A percentile compares a stretch with the other conserved stretches of the same genome.
phyloP scores from a whole-genome alignment of 1,284 basidiomycete species.

The Sporisorium graminicola region DNA sequence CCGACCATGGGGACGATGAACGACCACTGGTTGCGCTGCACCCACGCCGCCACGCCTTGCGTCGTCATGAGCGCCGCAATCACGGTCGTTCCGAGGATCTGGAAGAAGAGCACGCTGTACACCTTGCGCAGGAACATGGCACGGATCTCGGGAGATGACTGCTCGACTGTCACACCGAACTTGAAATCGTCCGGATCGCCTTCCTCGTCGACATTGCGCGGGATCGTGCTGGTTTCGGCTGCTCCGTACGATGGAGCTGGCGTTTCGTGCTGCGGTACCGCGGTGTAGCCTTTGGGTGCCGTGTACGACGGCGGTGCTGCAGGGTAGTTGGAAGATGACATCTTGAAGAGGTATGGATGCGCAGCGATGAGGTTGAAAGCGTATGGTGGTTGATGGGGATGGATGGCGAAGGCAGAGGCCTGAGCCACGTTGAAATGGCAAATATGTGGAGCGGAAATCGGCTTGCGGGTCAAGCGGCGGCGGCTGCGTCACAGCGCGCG shows the following conservation, averaged over 20 bases:
- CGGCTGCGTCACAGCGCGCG: background rate
- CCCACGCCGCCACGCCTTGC: constrained; percentile 46
- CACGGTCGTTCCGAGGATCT: constrained; percentile 63
- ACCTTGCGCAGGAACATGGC: constrained; percentile 65
- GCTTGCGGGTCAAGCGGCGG: constrained; percentile 5
- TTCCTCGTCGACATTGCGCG: constrained; percentile 53
- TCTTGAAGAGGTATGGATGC: background rate
- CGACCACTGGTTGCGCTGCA: constrained; percentile 61
- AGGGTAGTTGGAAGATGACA: constrained; percentile 34
- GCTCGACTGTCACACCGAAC: constrained; percentile 66
- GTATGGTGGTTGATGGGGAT: constrained; percentile 2
- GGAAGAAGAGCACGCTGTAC: constrained; percentile 63
- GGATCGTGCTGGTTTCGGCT: constrained; percentile 22
- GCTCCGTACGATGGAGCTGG: constrained; percentile 37
- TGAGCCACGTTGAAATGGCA: background rate
- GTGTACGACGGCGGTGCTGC: constrained; percentile 39
- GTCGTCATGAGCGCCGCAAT: constrained; percentile 59
- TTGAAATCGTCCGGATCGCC: constrained; percentile 67
- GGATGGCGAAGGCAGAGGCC: background rate
- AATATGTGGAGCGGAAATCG: constrained; percentile 5
- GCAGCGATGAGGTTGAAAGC: background rate
- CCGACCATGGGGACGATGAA: constrained; percentile 77
- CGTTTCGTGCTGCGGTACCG: constrained; percentile 37
- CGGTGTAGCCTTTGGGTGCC: constrained; percentile 37
- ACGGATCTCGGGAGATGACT: constrained; percentile 65